A percentile compares a stretch with the other conserved stretches of the same genome.
These are phyloP conservation scores for Mortierella sp. DNA, from an alignment of 371 early-diverging fungal genomes.

Conservation along the genomic window DNA sequence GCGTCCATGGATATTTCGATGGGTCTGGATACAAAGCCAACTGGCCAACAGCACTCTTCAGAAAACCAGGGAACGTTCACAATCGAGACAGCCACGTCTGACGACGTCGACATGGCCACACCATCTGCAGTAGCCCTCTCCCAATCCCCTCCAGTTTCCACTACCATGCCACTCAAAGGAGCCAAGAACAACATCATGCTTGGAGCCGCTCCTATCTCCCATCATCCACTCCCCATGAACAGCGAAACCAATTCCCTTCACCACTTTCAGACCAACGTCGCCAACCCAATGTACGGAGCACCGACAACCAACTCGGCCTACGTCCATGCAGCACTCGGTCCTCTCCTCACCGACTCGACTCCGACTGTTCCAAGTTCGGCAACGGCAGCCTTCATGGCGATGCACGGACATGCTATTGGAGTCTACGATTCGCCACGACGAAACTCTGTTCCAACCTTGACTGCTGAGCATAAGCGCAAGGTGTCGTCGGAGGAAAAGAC, in stretches of 20 bases:
- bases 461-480: conserved; percentile 40
- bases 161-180: conserved; percentile 22
- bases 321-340: conserved; percentile 30
- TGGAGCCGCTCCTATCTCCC: conserved; percentile 29
- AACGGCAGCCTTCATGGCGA: conserved; percentile 45
- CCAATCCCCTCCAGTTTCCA: conserved; percentile 14
- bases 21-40: background rate
- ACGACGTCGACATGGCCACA: conserved; percentile 19
- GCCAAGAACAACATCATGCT: conserved; percentile 48
- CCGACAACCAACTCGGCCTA: conserved; percentile 16
- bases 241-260: conserved; percentile 40
- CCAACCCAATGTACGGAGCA: conserved; percentile 22
- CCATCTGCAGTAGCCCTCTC: conserved; percentile 24
- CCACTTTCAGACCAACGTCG: conserved; percentile 33
- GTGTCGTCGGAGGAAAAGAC: conserved; percentile 46
- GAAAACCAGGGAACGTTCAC: background rate
- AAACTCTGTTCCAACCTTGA: conserved; percentile 50
- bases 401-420: conserved; percentile 40
- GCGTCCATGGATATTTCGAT: conserved; percentile 2
- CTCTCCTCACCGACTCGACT: background rate
- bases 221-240: conserved; percentile 41
- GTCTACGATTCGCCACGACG: conserved; percentile 37
- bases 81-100: conserved; percentile 1
- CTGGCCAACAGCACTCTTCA: background rate
- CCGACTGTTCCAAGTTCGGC: conserved; percentile 26